Percentiles rank a stretch among this genome's conserved stretches.
Evolutionary conservation across 257 asterid genomes (phyloP).

Genomic region (Voacanga thouarsii): DNA sequence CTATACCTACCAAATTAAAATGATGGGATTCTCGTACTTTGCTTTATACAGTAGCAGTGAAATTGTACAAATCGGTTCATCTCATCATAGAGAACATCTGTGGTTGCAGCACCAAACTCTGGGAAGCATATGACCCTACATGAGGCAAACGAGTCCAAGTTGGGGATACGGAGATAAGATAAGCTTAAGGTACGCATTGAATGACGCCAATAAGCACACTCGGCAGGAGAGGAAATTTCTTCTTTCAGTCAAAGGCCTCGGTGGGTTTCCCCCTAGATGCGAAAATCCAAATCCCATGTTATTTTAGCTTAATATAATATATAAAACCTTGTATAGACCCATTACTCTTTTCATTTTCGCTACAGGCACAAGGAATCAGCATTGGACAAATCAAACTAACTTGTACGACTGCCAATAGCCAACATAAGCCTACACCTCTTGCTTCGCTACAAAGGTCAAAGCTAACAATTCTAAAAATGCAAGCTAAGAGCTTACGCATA

Average conservation of each 20-base stretch:
- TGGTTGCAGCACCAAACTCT: background rate
- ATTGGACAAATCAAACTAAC: background rate
- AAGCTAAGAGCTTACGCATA: background rate
- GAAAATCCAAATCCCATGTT: background rate
- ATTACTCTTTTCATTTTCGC: background rate
- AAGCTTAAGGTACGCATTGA: constrained; percentile 3
- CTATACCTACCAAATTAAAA: background rate
- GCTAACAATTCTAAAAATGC: background rate
- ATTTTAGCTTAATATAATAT: background rate
- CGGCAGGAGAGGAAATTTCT: background rate
- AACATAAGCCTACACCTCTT: background rate
- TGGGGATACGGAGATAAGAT: constrained; percentile 17
- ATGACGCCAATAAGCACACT: background rate
- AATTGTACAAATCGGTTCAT: background rate
- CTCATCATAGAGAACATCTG: too few relatives aligned
- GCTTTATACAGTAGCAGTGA: background rate
- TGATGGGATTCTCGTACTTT: background rate
- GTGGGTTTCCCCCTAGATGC: background rate
- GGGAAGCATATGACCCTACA: background rate
- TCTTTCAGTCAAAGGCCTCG: background rate
- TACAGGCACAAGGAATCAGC: background rate
- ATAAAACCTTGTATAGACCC: background rate
- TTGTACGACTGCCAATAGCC: background rate
- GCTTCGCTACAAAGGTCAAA: background rate
- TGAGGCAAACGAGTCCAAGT: background rate